Conservation (phyloP, 345 rosid genomes). For the Eutrema japonicum region DNA sequence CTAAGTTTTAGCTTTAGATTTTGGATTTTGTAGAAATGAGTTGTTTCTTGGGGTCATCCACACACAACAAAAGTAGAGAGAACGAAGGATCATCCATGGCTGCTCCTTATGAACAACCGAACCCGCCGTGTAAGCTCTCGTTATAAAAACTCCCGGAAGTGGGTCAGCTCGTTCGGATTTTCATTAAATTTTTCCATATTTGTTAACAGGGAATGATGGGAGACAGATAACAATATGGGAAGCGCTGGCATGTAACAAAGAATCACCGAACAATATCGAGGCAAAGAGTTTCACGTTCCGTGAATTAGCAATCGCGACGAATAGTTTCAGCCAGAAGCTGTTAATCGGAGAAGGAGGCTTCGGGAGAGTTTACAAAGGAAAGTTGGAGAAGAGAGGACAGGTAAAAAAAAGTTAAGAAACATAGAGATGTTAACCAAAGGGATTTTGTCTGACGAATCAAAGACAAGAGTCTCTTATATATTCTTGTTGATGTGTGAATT, state of each 20-base stretch:
- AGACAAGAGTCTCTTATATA: constrained; percentile 1
- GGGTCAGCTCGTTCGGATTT: not conserved
- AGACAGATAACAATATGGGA: constrained; percentile 2
- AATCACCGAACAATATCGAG: constrained; percentile 43
- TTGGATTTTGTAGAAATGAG: constrained; percentile 21
- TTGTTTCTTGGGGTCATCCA: constrained; percentile 31
- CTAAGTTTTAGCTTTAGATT: constrained; percentile 1
- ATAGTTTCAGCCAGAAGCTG: constrained; percentile 75
- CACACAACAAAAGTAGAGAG: constrained; percentile 25
- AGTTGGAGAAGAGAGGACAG: constrained; percentile 65
- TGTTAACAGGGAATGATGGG: constrained; percentile 22
- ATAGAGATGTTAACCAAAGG: not conserved
- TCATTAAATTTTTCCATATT: not conserved
- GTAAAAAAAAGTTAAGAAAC: constrained; percentile 43
- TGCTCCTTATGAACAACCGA: constrained; percentile 10
- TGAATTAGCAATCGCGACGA: constrained; percentile 77
- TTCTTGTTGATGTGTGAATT: constrained; percentile 19
- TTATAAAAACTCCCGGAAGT: not conserved
- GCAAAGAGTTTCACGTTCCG: constrained; percentile 77
- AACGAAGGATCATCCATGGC: constrained; percentile 27
- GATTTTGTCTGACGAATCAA: constrained; percentile 3
- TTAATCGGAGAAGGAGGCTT: constrained; percentile 90
- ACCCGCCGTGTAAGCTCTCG: constrained; percentile 6
- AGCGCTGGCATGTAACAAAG: constrained; percentile 34
- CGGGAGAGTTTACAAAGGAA: constrained; percentile 85